These are phyloP conservation scores for Aspergillus pseudoviridinutans DNA, from an alignment of 2,329 filamentous ascomycete genomes.

Conservation along the genomic window DNA sequence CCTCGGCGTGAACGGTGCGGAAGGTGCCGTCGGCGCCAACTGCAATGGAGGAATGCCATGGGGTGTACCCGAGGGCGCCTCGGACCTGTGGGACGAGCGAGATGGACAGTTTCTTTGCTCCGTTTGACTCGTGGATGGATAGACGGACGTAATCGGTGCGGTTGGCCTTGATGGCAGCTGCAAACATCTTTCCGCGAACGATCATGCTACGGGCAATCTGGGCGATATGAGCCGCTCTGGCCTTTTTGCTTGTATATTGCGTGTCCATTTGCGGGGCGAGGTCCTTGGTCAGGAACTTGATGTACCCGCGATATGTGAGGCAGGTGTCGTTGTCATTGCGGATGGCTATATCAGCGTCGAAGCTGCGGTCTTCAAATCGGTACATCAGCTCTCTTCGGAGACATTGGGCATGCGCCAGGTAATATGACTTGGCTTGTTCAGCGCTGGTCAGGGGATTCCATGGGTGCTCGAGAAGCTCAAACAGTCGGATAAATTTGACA, in stretches of 20 bases:
- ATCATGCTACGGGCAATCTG: slow-evolving; percentile 25
- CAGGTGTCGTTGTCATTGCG: slow-evolving; percentile 26
- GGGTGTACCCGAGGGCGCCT: slow-evolving; percentile 23
- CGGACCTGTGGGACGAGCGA: slow-evolving; percentile 22
- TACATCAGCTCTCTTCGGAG: slow-evolving; percentile 24
- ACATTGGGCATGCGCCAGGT: slow-evolving; percentile 22
- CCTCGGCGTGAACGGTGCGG: slow-evolving; percentile 21
- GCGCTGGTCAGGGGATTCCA: slow-evolving; percentile 16
- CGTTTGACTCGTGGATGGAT: slow-evolving; percentile 26
- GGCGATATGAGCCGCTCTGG: slow-evolving; percentile 14
- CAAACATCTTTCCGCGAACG: slow-evolving; percentile 25
- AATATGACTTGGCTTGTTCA: slow-evolving; percentile 20
- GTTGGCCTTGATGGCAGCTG: slow-evolving; percentile 23
- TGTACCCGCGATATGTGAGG: slow-evolving; percentile 26
- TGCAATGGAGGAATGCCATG: slow-evolving; percentile 35
- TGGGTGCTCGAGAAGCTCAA: slow-evolving; percentile 32
- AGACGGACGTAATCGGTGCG: slow-evolving; percentile 27
- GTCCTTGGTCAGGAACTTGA: slow-evolving; percentile 26
- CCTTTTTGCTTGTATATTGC: slow-evolving; percentile 15
- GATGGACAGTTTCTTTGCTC: slow-evolving; percentile 24
- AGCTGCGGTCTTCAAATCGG: slow-evolving; percentile 22
- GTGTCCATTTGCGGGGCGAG: slow-evolving; percentile 16
- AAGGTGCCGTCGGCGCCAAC: slow-evolving; percentile 26
- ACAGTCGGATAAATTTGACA: slow-evolving; percentile 36
- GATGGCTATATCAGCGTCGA: slow-evolving; percentile 22